Percentiles rank a stretch among this genome's conserved stretches.
Evolutionary conservation across 768 basidiomycete genomes (phyloP).

Genomic region (Imleria badia): DNA sequence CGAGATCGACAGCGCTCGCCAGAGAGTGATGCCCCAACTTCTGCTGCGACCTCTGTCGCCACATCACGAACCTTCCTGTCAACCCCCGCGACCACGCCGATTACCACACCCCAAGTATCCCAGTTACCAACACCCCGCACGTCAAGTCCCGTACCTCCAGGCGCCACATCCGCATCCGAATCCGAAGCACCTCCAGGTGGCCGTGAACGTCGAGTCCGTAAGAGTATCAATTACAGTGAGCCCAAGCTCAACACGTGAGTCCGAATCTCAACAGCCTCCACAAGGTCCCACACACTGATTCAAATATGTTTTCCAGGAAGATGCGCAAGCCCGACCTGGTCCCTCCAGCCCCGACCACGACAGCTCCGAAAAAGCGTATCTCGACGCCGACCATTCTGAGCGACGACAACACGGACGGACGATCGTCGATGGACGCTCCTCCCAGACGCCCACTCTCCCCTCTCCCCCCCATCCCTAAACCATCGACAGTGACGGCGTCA

Average conservation of each 20-base stretch:
- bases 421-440: constrained; percentile 38
- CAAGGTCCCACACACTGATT: constrained; percentile 7
- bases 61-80: constrained; percentile 42
- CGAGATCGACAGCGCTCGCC: constrained; percentile 38
- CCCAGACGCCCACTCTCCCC: constrained; percentile 34
- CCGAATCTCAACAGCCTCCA: background rate
- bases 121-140: constrained; percentile 51
- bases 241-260: constrained; percentile 87
- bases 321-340: constrained; percentile 81
- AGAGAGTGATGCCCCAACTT: constrained; percentile 37
- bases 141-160: constrained; percentile 44
- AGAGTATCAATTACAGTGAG: constrained; percentile 84
- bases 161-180: constrained; percentile 35
- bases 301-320: constrained; percentile 51
- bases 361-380: constrained; percentile 44
- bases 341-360: constrained; percentile 34
- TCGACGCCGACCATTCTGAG: constrained; percentile 34
- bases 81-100: constrained; percentile 45
- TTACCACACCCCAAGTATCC: constrained; percentile 32
- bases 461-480: constrained; percentile 34
- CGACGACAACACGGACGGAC: constrained; percentile 40
- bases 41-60: constrained; percentile 34
- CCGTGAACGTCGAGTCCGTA: constrained; percentile 60
- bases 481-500: constrained; percentile 37
- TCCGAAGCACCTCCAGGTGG: constrained; percentile 31